phyloP scores from a whole-genome alignment of 2,329 filamentous ascomycete genomes.

The Pestalotiopsis sp. region DNA sequence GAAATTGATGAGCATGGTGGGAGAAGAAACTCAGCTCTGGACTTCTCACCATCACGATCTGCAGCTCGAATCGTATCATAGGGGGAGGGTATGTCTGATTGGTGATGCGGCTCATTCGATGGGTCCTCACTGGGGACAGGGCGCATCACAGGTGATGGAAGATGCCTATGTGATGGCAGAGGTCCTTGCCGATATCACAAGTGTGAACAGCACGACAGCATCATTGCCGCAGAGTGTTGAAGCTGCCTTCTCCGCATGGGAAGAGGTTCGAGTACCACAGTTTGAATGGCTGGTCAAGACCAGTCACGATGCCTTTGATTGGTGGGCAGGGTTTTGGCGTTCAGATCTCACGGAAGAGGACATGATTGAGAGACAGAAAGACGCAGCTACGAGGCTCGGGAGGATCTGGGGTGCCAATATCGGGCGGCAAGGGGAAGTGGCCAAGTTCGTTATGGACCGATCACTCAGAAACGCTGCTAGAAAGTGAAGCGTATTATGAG shows the following conservation, averaged over 20 bases:
- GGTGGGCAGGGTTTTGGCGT: constrained; percentile 5
- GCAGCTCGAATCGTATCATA: not conserved
- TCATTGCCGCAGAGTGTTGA: not conserved
- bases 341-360: not conserved
- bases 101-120: constrained; percentile 7
- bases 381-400: not conserved
- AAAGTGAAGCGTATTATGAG: not conserved
- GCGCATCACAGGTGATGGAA: constrained; percentile 7
- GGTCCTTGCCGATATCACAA: not conserved
- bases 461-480: not conserved
- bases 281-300: constrained; percentile 2
- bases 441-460: not conserved
- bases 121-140: constrained; percentile 7
- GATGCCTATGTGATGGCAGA: constrained; percentile 8
- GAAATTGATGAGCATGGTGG: constrained; percentile 7
- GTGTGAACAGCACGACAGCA: not conserved
- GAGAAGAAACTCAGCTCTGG: not conserved
- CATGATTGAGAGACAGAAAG: not conserved
- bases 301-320: constrained; percentile 5
- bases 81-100: not conserved
- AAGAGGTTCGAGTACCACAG: constrained; percentile 4
- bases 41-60: constrained; percentile 5
- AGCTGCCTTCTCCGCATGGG: constrained; percentile 1
- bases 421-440: constrained; percentile 1
- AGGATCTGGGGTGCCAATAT: constrained; percentile 8